phyloP scores from a whole-genome alignment of 345 rosid species.

The Arabis hirsuta region DNA sequence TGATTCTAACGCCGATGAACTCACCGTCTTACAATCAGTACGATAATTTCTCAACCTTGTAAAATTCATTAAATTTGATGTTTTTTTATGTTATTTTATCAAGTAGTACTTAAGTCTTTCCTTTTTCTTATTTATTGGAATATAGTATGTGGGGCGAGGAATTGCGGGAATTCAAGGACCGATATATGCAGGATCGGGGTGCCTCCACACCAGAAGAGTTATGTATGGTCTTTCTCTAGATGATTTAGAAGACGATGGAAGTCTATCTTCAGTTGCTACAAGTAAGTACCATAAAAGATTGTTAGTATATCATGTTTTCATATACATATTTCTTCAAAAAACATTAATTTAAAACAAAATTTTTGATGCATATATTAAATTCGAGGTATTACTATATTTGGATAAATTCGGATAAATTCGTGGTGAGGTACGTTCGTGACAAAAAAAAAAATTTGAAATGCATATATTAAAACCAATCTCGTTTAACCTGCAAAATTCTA shows the following conservation, averaged over 20 bases:
- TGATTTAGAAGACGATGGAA: conserved; percentile 31
- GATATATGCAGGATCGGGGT: conserved; percentile 58
- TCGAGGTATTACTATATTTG: no score
- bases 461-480: no score
- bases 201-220: conserved; percentile 65
- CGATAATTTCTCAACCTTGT: background rate
- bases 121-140: background rate
- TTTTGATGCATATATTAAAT: no score
- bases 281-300: conserved; percentile 23
- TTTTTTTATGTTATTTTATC: background rate
- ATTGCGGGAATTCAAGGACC: conserved; percentile 63
- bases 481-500: no score
- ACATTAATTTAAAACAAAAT: no score
- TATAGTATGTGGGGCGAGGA: conserved; percentile 48
- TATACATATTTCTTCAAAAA: no score
- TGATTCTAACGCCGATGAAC: conserved; percentile 46
- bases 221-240: conserved; percentile 57
- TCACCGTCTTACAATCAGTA: conserved; percentile 37
- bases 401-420: no score
- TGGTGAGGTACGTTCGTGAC: no score
- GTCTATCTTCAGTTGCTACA: conserved; percentile 29
- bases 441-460: no score
- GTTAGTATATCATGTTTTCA: background rate
- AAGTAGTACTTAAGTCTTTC: background rate
- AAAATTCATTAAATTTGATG: background rate